Percentiles rank a stretch among this genome's conserved stretches.
Evolutionary conservation across 768 basidiomycete genomes (phyloP).

Genomic region (Postia placenta): DNA sequence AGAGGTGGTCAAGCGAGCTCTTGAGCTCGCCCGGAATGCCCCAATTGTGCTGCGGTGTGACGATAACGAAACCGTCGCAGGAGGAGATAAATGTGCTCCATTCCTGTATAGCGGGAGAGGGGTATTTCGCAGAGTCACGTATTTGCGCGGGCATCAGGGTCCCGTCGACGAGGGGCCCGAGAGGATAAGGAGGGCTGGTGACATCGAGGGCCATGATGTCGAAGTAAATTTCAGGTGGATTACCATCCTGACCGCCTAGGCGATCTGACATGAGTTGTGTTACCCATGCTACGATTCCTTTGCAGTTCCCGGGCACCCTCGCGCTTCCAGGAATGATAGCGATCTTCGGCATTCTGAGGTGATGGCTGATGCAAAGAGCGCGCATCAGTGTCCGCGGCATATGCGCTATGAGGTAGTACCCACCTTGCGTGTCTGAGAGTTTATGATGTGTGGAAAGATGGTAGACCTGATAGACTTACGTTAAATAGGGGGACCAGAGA

Average conservation of each 20-base stretch:
- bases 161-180: slow-evolving; percentile 24
- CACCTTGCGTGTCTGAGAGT: too few species aligned
- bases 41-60: slow-evolving; percentile 37
- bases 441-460: too few species aligned
- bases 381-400: too few species aligned
- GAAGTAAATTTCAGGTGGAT: too few species aligned
- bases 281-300: slow-evolving; percentile 21
- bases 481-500: too few species aligned
- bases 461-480: too few species aligned
- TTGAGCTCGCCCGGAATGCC: slow-evolving; percentile 33
- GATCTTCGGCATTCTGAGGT: slow-evolving; percentile 17
- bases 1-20: slow-evolving; percentile 34
- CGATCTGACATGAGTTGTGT: too few species aligned
- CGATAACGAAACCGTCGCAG: slow-evolving; percentile 28
- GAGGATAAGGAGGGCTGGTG: slow-evolving; percentile 20
- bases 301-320: slow-evolving; percentile 17
- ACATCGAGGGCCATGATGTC: slow-evolving; percentile 21
- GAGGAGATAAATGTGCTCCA: slow-evolving; percentile 26
- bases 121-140: slow-evolving; percentile 21
- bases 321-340: slow-evolving; percentile 21
- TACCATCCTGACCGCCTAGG: too few species aligned
- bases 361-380: too few species aligned
- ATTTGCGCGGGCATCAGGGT: slow-evolving; percentile 22
- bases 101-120: slow-evolving; percentile 21
- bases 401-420: too few species aligned